Percentiles rank a stretch among this genome's conserved stretches.
Evolutionary conservation across 1,284 basidiomycete species (phyloP).

Genomic region (Papiliotrema flavescens): DNA sequence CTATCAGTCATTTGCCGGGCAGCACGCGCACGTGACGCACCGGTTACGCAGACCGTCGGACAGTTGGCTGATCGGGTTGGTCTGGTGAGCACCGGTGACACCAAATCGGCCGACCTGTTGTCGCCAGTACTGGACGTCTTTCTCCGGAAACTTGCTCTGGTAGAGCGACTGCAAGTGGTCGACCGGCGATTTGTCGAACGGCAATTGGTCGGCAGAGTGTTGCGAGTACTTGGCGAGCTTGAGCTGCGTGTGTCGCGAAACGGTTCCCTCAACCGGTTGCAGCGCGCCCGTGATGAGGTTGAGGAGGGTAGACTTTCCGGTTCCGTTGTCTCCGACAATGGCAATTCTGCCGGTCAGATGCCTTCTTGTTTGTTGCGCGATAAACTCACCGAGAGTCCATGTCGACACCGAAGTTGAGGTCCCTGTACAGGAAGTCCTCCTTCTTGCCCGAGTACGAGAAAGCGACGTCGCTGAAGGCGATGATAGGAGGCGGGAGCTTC

Average conservation of each 20-base stretch:
- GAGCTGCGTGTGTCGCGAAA: constrained; percentile 82
- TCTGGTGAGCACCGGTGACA: constrained; percentile 90
- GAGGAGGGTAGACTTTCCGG: constrained; percentile 95
- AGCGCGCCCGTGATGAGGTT: constrained; percentile 87
- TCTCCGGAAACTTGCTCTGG: constrained; percentile 83
- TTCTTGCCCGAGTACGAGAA: constrained; percentile 91
- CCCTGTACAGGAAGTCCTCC: constrained; percentile 81
- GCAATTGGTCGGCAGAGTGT: constrained; percentile 97
- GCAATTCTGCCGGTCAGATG: constrained; percentile 56
- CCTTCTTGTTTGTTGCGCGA: neutral
- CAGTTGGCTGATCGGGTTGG: constrained; percentile 82
- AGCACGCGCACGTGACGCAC: constrained; percentile 47
- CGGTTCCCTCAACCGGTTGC: constrained; percentile 75
- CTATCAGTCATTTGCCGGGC: neutral
- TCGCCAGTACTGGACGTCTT: constrained; percentile 85
- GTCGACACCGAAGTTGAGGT: constrained; percentile 91
- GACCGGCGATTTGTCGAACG: constrained; percentile 86
- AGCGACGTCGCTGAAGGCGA: constrained; percentile 91
- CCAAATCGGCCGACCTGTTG: constrained; percentile 94
- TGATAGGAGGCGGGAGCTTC: constrained; percentile 93
- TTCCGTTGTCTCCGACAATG: constrained; percentile 97
- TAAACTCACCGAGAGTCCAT: constrained; percentile 48
- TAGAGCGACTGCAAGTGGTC: constrained; percentile 90
- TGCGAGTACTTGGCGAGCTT: constrained; percentile 98
- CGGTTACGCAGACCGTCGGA: constrained; percentile 96